Evolutionary conservation across 148 eudicot genomes (phyloP), one percentile per base, ranked within the genome.

Genomic region (Drosera capensis): DNA sequence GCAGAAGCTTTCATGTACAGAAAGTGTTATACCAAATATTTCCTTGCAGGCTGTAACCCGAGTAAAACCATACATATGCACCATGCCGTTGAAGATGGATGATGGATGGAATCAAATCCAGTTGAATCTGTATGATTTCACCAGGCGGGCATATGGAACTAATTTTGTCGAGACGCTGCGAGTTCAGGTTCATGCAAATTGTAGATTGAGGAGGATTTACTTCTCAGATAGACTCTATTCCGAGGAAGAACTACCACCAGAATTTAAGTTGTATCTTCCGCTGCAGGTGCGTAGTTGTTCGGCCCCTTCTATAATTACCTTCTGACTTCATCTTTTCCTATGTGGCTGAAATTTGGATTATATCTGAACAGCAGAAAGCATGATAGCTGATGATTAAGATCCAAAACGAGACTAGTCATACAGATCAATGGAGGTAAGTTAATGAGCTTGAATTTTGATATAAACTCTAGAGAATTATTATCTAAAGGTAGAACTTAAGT

Each of bases 41-140:
- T 4, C 6, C 0, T 66, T 57, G 53, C 50, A 92, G 99, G 80
- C 86, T 38, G 65, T 78, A 57, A 92, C 99, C 19, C 72, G 99
- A 51, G 99, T 92, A 56, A 92, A 92, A 51, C 99, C 99, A 25
- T 92, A 67, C 57, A 92, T 92, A 41, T 92, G 99, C 79, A 92
- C 99, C 16, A 92, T 92, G 99, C 99, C 99, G 19, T 72, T 92
- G 69, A 78, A 70, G 57, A 53, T 92, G 95, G 99, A 92, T 68
- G 99, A 92, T 46, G 99, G 88, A 26, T 92, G 99, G 99, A 92
- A 92, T 60, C 99, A 92, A 67, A 85, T 92, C 49, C 99, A 92
- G 70, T 61, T 92, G 63, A 92, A 92, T 62, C 88, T 92, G 31
- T 68, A 80, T 43, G 99, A 92, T 68, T 72, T 74, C 55, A 92